phyloP scores from a whole-genome alignment of 768 basidiomycete species.

The Austroboletus eburneus region DNA sequence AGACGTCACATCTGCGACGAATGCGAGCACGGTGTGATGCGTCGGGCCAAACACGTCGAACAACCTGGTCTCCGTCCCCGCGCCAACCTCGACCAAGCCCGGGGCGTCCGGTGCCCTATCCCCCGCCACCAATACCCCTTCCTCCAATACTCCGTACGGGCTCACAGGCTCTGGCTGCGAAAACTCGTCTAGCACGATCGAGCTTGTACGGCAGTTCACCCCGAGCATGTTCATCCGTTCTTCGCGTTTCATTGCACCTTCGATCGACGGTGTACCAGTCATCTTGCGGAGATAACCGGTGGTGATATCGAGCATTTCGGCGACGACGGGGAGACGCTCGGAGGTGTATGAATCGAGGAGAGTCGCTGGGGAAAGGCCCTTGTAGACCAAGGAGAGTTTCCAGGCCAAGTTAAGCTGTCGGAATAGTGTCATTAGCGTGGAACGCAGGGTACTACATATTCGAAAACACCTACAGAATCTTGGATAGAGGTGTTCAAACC shows the following conservation, averaged over 20 bases:
- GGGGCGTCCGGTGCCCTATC: constrained; percentile 45
- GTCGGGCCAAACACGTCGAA: constrained; percentile 22
- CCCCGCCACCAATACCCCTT: constrained; percentile 34
- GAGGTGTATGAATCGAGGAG: constrained; percentile 40
- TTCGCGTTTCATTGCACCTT: neutral
- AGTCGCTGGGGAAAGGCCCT: too few relatives aligned
- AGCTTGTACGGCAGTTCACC: constrained; percentile 35
- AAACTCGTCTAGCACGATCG: constrained; percentile 36
- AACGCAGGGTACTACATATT: neutral
- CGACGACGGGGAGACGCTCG: constrained; percentile 45
- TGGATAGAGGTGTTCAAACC: constrained; percentile 37
- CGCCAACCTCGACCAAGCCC: constrained; percentile 18
- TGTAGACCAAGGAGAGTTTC: constrained; percentile 43
- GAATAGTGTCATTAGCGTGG: neutral
- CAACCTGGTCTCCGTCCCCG: constrained; percentile 7
- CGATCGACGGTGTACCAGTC: neutral
- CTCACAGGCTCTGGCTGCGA: constrained; percentile 7
- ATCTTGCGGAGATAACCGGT: constrained; percentile 19
- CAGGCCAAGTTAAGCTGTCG: constrained; percentile 39
- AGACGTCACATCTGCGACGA: constrained; percentile 10
- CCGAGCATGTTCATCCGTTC: constrained; percentile 24
- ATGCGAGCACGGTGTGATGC: constrained; percentile 29
- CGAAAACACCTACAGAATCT: constrained; percentile 33
- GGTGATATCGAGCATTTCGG: constrained; percentile 41
- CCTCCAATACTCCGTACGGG: constrained; percentile 17